Percentiles rank a stretch among this genome's conserved stretches.
phyloP scores from a whole-genome alignment of 192 early-diverging fungal genomes.

The Umbelopsis ramanniana region DNA sequence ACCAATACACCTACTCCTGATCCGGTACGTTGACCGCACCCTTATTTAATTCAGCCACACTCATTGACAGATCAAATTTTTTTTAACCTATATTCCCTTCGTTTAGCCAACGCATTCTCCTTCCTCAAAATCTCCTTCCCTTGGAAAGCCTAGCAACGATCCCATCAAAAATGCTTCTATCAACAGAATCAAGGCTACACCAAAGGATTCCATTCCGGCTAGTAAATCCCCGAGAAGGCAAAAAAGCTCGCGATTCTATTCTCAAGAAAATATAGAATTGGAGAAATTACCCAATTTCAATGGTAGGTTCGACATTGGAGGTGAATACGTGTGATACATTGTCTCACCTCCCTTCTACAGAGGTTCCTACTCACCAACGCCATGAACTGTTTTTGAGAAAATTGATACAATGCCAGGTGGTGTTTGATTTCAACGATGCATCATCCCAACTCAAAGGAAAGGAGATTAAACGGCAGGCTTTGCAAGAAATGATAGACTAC shows the following conservation, averaged over 20 bases:
- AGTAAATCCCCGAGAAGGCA: slow-evolving; percentile 82
- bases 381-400: slow-evolving; percentile 83
- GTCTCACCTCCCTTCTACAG: slow-evolving; percentile 30
- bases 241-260: slow-evolving; percentile 85
- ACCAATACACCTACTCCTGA: slow-evolving; percentile 14
- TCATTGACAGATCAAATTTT: background rate
- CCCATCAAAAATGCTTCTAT: slow-evolving; percentile 37
- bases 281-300: slow-evolving; percentile 77
- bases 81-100: no score
- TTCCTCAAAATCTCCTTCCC: background rate
- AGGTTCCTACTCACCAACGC: slow-evolving; percentile 70
- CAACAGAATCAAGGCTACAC: slow-evolving; percentile 57
- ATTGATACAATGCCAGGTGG: slow-evolving; percentile 75
- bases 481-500: slow-evolving; percentile 85
- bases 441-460: slow-evolving; percentile 80
- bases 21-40: slow-evolving; percentile 1
- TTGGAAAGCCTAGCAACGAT: slow-evolving; percentile 25
- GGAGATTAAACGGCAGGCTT: slow-evolving; percentile 83
- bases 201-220: slow-evolving; percentile 75
- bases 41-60: background rate
- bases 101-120: slow-evolving; percentile 28
- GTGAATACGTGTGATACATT: no score
- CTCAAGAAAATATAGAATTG: slow-evolving; percentile 78
- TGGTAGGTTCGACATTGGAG: no score
- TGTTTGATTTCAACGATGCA: slow-evolving; percentile 89